Evolutionary conservation across 208 protist genomes (phyloP), one percentile per base, ranked within the genome.

Genomic region (Trypanosoma scelopori): DNA sequence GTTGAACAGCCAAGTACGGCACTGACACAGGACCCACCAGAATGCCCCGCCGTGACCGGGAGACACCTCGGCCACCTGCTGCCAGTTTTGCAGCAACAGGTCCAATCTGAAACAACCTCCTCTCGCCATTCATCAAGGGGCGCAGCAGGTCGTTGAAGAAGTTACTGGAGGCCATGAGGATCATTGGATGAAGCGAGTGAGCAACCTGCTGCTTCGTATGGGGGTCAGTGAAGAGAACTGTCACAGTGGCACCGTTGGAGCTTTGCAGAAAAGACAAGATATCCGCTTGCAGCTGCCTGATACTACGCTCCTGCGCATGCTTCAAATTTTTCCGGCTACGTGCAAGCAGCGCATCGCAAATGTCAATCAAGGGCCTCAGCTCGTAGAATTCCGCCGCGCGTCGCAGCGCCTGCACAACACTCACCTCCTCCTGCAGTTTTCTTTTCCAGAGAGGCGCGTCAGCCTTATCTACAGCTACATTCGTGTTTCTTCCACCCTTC

Each of bases 131-230:
- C 41, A 84, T 79, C 20, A 94, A 73, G 5, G 87, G 87, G 0
- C 82, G 76, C 18, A 94, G 78, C 35, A 94, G 78, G 22, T 91
- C 81, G 16, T 78, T 74, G 65, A 94, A 94, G 68, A 94, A 84
- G 43, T 55, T 59, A 45, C 74, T 90, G 1, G 84, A 56, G 22
- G 75, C 65, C 55, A 81, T 77, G 18, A 94, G 71, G 30, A 94
- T 76, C 55, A 78, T 66, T 35, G 84, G 73, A 71, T 94, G 87
- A 47, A 91, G 70, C 5, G 84, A 52, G 48, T 85, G 81, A 20
- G 67, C 69, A 3, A 69, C 66, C 51, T 88, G 71, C 65, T 84
- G 77, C 47, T 84, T 79, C 0, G 87, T 94, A 71, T 94, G 85
- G 12, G 87, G 87, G 55, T 94, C 87, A 5, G 87, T 71, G 46